Base-by-base conservation (phyloP, 2,329 filamentous ascomycete genomes). In the Diaporthe velutina region DNA sequence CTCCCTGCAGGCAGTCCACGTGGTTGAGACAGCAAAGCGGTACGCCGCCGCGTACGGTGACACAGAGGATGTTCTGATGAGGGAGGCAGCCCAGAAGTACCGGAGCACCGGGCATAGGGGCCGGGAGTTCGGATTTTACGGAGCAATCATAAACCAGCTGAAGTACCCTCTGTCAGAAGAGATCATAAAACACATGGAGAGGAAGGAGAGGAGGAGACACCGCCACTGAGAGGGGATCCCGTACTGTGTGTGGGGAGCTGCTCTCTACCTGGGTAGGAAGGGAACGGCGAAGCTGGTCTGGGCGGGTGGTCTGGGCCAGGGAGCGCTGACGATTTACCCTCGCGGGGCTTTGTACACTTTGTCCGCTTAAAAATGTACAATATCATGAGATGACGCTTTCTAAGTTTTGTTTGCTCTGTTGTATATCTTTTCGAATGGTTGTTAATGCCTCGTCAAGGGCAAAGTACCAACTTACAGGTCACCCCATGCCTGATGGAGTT, bases 11-110 rank as follows among this genome's bases (percentile, higher is more conserved):
- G 64, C 64, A 9, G 64, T 68, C 45, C 48, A 68, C 25, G 17
- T 68, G 12, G 64, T 68, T 15, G 64, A 54, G 13, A 68, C 30
- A 25, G 64, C 64, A 40, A 68, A 68, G 48, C 64, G 64, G 25
- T 68, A 68, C 64, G 64, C 64, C 48, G n/a, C 64, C 64, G 64
- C 50, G 15, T 68, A 68, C 33, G 64, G 64, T 10, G 64, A 68
- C 33, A 68, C 64, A 40, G 64, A 68, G 64, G 64, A 68, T 6
- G 64, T 68, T 40, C 33, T 68, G 64, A 68, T 68, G 64, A 68
- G 64, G 64, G 64, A 68, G 48, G 64, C 64, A 48, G 64, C 64
- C 64, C 64, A 68, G 64, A 68, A 68, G 64, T 68, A 68, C 64
- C 64, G 64, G 38, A 68, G 64, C 64, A 68, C 64, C 64, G 64